Evolutionary conservation across 495 filamentous ascomycete species (phyloP).

Genomic region (Hypoxylon lenormandii): DNA sequence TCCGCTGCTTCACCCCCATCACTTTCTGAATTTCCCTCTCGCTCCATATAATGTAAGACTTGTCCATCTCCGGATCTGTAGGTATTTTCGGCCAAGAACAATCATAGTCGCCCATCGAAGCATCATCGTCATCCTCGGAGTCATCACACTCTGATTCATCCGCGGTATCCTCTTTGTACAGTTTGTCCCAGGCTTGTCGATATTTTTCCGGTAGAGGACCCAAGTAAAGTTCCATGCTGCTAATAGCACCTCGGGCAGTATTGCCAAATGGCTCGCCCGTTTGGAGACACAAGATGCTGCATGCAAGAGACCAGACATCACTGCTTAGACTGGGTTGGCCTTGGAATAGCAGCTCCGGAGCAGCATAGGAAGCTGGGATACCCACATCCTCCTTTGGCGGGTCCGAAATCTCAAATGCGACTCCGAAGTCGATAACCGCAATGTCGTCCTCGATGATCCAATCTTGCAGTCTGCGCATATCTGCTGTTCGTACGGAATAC

Average conservation of each 20-base stretch:
- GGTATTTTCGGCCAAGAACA: too few relatives aligned
- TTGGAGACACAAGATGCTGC: slow-evolving; percentile 21
- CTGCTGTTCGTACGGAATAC: background rate
- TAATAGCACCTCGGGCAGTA: background rate
- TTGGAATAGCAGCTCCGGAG: slow-evolving; percentile 35
- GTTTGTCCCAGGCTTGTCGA: too few relatives aligned
- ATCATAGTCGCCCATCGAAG: too few relatives aligned
- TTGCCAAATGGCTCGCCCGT: background rate
- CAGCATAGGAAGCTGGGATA: slow-evolving; percentile 10
- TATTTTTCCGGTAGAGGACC: too few relatives aligned
- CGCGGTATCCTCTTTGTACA: too few relatives aligned
- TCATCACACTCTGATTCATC: too few relatives aligned
- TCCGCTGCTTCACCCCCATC: too few relatives aligned
- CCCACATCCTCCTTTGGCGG: background rate
- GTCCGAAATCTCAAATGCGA: slow-evolving; percentile 15
- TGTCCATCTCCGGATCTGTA: too few relatives aligned
- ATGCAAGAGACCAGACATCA: slow-evolving; percentile 42
- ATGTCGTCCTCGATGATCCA: slow-evolving; percentile 10
- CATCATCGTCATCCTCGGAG: too few relatives aligned
- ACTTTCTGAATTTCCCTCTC: too few relatives aligned
- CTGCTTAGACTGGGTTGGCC: background rate
- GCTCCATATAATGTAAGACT: too few relatives aligned
- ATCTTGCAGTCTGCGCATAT: background rate
- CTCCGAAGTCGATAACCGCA: slow-evolving; percentile 39
- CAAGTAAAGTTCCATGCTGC: too few relatives aligned